Conservation (phyloP, 139 green algal genomes). For the Chlorella vulgaris region DNA sequence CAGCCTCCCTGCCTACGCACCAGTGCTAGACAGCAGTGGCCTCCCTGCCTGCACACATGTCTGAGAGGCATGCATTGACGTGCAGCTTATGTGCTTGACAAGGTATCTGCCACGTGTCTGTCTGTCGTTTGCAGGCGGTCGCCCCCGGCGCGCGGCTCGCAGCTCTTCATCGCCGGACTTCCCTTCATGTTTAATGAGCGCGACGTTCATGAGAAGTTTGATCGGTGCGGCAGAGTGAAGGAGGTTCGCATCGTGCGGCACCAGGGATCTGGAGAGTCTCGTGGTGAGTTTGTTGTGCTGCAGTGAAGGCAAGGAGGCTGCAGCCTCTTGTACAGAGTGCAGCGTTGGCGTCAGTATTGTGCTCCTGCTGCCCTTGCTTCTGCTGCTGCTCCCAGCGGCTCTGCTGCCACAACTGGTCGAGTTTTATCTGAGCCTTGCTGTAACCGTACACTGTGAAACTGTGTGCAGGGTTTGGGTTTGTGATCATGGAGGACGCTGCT, state of each 20-base stretch:
- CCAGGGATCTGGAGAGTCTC: constrained; percentile 50
- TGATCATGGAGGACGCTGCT: constrained; percentile 60
- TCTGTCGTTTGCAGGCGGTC: neutral
- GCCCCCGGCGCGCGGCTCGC: constrained; percentile 41
- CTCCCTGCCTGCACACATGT: no score
- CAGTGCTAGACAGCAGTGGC: neutral
- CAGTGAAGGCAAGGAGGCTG: no score
- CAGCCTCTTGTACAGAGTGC: no score
- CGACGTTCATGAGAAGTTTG: constrained; percentile 31
- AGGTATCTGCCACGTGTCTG: no score
- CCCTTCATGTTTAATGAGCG: constrained; percentile 62
- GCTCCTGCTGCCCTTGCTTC: neutral
- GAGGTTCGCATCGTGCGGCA: constrained; percentile 70
- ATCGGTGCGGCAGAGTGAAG: constrained; percentile 45
- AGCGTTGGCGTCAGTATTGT: neutral
- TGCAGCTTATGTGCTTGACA: no score
- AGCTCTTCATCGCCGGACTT: constrained; percentile 66
- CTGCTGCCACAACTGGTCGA: neutral
- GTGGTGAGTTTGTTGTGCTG: constrained; percentile 39
- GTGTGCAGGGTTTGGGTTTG: constrained; percentile 66
- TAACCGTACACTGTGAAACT: no score
- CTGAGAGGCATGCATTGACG: no score
- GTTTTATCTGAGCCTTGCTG: neutral
- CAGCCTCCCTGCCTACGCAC: neutral
- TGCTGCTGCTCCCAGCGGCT: neutral